Conservation (phyloP, 331 rosid genomes). For the Acacia pycnantha region DNA sequence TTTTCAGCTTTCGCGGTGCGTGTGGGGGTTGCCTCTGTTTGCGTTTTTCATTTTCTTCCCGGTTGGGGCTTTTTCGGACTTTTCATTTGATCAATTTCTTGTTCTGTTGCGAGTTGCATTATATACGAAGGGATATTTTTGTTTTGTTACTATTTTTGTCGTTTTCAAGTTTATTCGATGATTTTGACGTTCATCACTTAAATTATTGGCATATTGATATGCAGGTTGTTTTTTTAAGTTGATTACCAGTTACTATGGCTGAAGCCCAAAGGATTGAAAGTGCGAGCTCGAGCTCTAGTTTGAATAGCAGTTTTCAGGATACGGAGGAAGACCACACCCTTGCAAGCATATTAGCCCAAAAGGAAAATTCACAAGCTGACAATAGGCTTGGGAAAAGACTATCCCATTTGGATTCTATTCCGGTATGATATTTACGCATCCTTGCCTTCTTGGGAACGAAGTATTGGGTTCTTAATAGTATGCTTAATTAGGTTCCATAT, state of each 20-base stretch:
- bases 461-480: not conserved
- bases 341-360: slow-evolving; percentile 75
- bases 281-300: slow-evolving; percentile 95
- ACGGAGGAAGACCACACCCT: slow-evolving; percentile 91
- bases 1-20: not conserved
- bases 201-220: not conserved
- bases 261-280: slow-evolving; percentile 64
- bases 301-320: slow-evolving; percentile 67
- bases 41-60: not conserved
- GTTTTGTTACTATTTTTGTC: not conserved
- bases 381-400: slow-evolving; percentile 81
- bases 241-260: slow-evolving; percentile 42
- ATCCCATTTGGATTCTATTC: slow-evolving; percentile 87
- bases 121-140: not conserved
- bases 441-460: not conserved
- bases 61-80: not conserved
- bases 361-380: slow-evolving; percentile 40
- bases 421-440: slow-evolving; percentile 44
- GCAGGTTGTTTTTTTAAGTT: slow-evolving; percentile 13
- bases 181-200: not conserved
- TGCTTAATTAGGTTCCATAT: not conserved
- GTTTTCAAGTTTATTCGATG: not conserved
- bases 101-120: not conserved
- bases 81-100: not conserved
- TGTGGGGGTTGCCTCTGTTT: not conserved